Evolutionary conservation across 2,329 filamentous ascomycete species (phyloP), one percentile per base, ranked within the genome.

Genomic region (Grosmannia penicillata): DNA sequence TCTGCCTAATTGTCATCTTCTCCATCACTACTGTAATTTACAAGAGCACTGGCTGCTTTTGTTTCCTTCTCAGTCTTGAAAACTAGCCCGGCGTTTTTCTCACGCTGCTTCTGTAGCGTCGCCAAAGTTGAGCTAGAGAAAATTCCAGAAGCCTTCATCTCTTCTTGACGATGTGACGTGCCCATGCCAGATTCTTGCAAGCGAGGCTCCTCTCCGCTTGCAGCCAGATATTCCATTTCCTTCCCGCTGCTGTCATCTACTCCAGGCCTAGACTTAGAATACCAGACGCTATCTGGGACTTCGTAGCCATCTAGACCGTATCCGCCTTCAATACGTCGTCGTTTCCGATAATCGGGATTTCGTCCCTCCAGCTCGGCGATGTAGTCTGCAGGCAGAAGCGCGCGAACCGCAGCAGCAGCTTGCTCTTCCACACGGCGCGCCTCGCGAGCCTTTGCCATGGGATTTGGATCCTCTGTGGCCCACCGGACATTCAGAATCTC

Each of bases 401-500:
- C 70, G 15, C 91, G 68, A 41, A 98, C 85, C 2, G 91, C 93
- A 51, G 95, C 91, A 0, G 91, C 91, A 2, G 91, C 91, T 56
- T 98, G 91, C 54, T 98, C 91, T 55, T 98, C 91, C 43, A 98
- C 80, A 29, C 80, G 71, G 28, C 81, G 70, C 3, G 82, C 89
- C 59, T 98, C 91, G 43, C 93, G 72, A 46, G 93, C 93, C 56
- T 94, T 85, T 2, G 89, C 86, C 65, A 91, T 78, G 0, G 91
- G 91, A 49, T 98, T 98, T 1, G 91, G 91, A 54, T 98, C 91
- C 7, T 85, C 82, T 0, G 91, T 98, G 30, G 91, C 91, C 91
- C 91, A 98, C 45, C 93, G 72, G 34, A 98, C 87, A 57, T 98
- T 98, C 21, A 98, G 63, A 18, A 95, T 78, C 60, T 98, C 91